These are phyloP conservation scores for Isabelozyma pseudorhagii DNA, from an alignment of 805 yeast genomes.

Conservation along the genomic window DNA sequence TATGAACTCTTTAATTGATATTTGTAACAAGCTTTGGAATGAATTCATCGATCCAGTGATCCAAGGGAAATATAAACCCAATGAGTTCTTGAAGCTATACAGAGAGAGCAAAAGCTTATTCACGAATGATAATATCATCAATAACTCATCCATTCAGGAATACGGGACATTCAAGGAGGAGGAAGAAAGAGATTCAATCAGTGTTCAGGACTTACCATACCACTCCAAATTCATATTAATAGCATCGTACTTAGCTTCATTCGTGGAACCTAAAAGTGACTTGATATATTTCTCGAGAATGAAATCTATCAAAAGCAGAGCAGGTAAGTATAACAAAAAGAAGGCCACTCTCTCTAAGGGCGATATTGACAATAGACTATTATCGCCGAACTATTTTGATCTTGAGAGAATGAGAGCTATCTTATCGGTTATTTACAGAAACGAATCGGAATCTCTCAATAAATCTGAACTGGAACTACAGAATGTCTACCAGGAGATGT, in stretches of 20 bases:
- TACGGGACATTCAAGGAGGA: constrained; percentile 17
- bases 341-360: constrained; percentile 27
- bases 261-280: constrained; percentile 67
- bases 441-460: constrained; percentile 28
- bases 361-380: constrained; percentile 55
- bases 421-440: constrained; percentile 62
- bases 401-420: constrained; percentile 80
- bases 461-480: constrained; percentile 16
- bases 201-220: constrained; percentile 47
- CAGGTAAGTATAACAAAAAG: constrained; percentile 9
- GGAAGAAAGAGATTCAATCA: constrained; percentile 16
- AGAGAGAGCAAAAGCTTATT: constrained; percentile 26
- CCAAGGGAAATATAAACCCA: constrained; percentile 14
- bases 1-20: constrained; percentile 31
- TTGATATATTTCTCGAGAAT: constrained; percentile 65
- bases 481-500: constrained; percentile 25
- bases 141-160: constrained; percentile 26
- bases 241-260: constrained; percentile 83
- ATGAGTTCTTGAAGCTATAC: constrained; percentile 34
- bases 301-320: constrained; percentile 30
- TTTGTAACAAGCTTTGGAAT: constrained; percentile 32
- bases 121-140: constrained; percentile 25
- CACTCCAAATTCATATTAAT: constrained; percentile 70
- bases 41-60: constrained; percentile 24
- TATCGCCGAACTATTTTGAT: constrained; percentile 73